Percentiles rank a stretch among this genome's conserved stretches.
phyloP scores from a whole-genome alignment of 116 monocot genomes.

The Phalaenopsis hybrid region DNA sequence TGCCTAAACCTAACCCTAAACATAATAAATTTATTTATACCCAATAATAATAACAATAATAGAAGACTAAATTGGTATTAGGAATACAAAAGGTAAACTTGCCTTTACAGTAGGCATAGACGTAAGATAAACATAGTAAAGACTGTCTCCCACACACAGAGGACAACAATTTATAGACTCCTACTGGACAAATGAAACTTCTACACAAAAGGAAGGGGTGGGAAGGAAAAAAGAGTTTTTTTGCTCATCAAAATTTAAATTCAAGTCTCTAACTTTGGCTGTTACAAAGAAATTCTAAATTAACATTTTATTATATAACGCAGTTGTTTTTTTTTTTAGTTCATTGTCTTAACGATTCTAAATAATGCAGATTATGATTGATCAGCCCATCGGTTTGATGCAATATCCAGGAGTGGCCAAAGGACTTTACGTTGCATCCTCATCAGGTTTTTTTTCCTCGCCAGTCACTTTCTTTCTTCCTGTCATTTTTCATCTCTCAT shows the following conservation, averaged over 20 bases:
- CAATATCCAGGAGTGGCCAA: slow-evolving; percentile 80
- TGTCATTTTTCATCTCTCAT: background rate
- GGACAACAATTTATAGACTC: no score
- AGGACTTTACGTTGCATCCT: slow-evolving; percentile 80
- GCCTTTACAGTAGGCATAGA: no score
- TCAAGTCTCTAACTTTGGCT: background rate
- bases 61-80: background rate
- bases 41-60: no score
- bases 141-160: no score
- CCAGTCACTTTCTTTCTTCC: background rate
- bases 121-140: no score
- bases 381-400: slow-evolving; percentile 74
- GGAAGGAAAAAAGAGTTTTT: background rate
- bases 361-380: slow-evolving; percentile 44
- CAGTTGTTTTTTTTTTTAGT: background rate
- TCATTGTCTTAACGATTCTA: background rate
- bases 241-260: background rate
- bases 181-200: no score
- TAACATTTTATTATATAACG: background rate
- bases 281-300: background rate
- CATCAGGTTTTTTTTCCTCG: slow-evolving; percentile 47
- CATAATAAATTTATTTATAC: no score
- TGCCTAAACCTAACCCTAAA: no score
- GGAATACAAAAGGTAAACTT: no score
- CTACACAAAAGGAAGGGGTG: background rate